phyloP scores from a whole-genome alignment of 2,329 filamentous ascomycete genomes.

The Dryadomyces quercus-mongolicae region DNA sequence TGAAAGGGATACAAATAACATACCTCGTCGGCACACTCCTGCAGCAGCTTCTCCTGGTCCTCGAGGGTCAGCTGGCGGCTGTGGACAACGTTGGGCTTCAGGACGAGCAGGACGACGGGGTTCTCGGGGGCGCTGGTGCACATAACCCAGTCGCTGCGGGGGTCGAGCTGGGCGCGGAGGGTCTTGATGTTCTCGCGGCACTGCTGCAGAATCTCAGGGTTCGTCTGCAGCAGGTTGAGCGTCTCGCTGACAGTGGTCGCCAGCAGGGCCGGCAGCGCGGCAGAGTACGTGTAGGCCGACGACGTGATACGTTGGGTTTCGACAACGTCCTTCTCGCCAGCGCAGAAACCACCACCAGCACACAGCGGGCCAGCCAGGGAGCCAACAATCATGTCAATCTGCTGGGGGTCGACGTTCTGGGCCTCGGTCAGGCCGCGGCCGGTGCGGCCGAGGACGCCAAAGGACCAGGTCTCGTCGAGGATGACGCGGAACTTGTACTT shows the following conservation, averaged over 20 bases:
- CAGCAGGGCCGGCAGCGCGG: conserved; percentile 82
- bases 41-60: conserved; percentile 74
- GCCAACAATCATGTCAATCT: conserved; percentile 95
- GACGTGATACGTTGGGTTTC: conserved; percentile 93
- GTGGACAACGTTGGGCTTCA: conserved; percentile 74
- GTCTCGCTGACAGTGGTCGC: conserved; percentile 95
- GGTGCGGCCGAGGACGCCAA: conserved; percentile 83
- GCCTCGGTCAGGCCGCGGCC: conserved; percentile 90
- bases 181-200: conserved; percentile 77
- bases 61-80: conserved; percentile 53
- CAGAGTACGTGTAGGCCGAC: conserved; percentile 88
- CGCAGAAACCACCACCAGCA: conserved; percentile 91
- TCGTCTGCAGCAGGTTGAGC: conserved; percentile 72
- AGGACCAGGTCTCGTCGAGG: conserved; percentile 95
- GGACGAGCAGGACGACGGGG: conserved; percentile 68
- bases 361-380: conserved; percentile 83
- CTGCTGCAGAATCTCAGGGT: conserved; percentile 66
- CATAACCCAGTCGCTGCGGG: conserved; percentile 82
- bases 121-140: conserved; percentile 77
- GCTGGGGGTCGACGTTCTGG: conserved; percentile 85
- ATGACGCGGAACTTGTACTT: conserved; percentile 98
- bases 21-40: conserved; percentile 96
- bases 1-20: neutral
- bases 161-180: conserved; percentile 80
- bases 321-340: conserved; percentile 80